Conservation (phyloP, 2,329 filamentous ascomycete species). For the Diaporthe batatas region DNA sequence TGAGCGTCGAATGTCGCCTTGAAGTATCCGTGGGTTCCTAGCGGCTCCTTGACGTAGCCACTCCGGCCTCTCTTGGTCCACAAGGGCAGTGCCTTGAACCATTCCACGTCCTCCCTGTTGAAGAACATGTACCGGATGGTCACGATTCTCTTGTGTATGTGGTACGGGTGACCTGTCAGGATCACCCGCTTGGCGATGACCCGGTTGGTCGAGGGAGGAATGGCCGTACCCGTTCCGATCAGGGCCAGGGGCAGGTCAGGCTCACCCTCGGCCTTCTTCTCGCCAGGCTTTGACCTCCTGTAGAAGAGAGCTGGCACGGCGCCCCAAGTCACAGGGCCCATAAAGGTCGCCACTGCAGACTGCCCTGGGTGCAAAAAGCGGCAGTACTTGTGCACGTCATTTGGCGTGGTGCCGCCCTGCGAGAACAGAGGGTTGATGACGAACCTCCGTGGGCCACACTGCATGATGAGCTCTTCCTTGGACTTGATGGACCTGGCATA, state of each 20-base stretch:
- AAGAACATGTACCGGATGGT: constrained; percentile 99
- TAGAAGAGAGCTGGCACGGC: constrained; percentile 92
- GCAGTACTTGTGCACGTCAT: constrained; percentile 97
- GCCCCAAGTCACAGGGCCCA: constrained; percentile 93
- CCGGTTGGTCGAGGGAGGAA: constrained; percentile 80
- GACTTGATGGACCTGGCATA: constrained; percentile 83
- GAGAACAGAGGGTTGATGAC: constrained; percentile 93
- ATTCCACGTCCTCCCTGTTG: constrained; percentile 92
- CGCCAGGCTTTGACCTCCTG: constrained; percentile 67
- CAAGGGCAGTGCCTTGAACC: constrained; percentile 96
- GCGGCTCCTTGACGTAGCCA: constrained; percentile 92
- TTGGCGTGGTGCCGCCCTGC: constrained; percentile 87
- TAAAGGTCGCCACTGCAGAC: constrained; percentile 89
- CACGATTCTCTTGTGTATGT: constrained; percentile 98
- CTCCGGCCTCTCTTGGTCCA: constrained; percentile 92
- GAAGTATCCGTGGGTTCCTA: constrained; percentile 99
- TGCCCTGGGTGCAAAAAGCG: constrained; percentile 92
- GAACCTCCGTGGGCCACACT: constrained; percentile 89
- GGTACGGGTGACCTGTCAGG: constrained; percentile 95
- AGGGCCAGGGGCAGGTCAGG: constrained; percentile 72
- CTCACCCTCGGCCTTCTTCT: constrained; percentile 58
- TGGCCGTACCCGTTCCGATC: constrained; percentile 87
- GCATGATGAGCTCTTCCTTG: constrained; percentile 92
- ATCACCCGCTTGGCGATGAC: constrained; percentile 95
- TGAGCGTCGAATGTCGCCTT: constrained; percentile 97